Base-by-base conservation (phyloP, 495 filamentous ascomycete species). In the Penicillium silybi region DNA sequence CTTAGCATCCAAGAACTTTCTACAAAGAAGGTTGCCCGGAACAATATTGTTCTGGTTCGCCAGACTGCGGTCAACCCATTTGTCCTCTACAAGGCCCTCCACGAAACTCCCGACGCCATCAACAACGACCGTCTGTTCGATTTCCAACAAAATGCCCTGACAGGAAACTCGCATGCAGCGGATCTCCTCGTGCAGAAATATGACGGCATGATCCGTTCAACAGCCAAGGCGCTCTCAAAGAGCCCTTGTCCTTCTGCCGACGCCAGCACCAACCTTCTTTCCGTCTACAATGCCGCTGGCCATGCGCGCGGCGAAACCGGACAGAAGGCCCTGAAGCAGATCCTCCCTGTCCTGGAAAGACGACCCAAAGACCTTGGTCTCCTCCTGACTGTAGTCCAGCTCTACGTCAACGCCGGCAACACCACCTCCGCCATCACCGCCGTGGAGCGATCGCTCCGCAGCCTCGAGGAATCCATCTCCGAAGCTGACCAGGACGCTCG, bases 291-390 rank as follows among this genome's bases (percentile, higher is more conserved):
- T 50, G 89, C 93, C 11, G 91, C 92, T 19, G 92, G 89, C 17
- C 77, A 84, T 46, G 80, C 85, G 4, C 76, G 82, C 45, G 80
- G 81, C 41, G 67, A 81, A 58, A 80, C 78, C 6, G 85, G 83
- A 38, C 83, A 85, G 45, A 75, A 85, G 16, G 85, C 83, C 15
- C 67, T 96, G n/a, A 88, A 86, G 58, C 66, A 81, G 29, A 81
- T 96, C 17, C 70, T 90, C 1, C 80, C 87, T 0, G 63, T 92
- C n/a, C 73, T 95, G 9, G 85, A 89, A 53, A 82, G 82, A 47
- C 77, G 87, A 19, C 90, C 91, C 0, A 82, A 82, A 52, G 92
- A 99, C 61, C 71, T 97, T 25, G 95, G 93, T 7, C 75, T 97
- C 3, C 73, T 89, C 8, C 73, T 97, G 37, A 92, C 89, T 11